A percentile compares a stretch with the other conserved stretches of the same genome.
These are phyloP conservation scores for Wickerhamomyces xylosicus DNA, from an alignment of 805 yeast species.

Conservation along the genomic window DNA sequence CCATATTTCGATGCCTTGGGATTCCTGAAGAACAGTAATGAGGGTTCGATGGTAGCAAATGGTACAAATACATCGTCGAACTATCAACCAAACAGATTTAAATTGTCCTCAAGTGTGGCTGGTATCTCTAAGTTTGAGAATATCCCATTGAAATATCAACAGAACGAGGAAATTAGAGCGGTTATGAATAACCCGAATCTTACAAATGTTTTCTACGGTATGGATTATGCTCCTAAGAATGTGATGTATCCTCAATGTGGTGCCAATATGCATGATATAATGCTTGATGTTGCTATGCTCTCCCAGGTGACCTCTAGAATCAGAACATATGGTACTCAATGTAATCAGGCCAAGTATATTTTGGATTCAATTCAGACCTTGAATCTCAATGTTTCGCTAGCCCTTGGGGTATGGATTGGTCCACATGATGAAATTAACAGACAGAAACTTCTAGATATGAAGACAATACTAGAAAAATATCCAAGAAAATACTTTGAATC, in stretches of 20 bases:
- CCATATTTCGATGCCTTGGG: constrained; percentile 1
- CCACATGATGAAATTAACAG: constrained; percentile 31
- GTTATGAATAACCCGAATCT: constrained; percentile 27
- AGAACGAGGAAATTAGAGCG: constrained; percentile 24
- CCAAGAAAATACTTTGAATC: constrained; percentile 39
- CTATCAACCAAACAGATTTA: constrained; percentile 1
- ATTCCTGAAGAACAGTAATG: not conserved
- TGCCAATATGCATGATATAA: constrained; percentile 32
- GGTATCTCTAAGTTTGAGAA: constrained; percentile 20
- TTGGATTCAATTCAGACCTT: constrained; percentile 42
- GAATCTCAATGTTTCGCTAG: constrained; percentile 41
- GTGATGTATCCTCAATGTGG: constrained; percentile 48
- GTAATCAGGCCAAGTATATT: constrained; percentile 42
- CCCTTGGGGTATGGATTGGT: constrained; percentile 59
- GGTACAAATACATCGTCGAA: not conserved
- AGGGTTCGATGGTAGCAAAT: not conserved
- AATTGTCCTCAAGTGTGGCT: constrained; percentile 8
- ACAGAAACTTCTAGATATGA: constrained; percentile 36
- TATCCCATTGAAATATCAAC: constrained; percentile 23
- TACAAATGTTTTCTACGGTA: constrained; percentile 37
- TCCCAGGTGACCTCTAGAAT: constrained; percentile 50
- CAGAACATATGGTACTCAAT: constrained; percentile 51
- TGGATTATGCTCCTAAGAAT: constrained; percentile 49
- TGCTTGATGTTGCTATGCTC: constrained; percentile 44
- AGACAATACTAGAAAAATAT: constrained; percentile 27